Conservation (phyloP, 2,329 filamentous ascomycete genomes). For the Sphaerulina musiva region DNA sequence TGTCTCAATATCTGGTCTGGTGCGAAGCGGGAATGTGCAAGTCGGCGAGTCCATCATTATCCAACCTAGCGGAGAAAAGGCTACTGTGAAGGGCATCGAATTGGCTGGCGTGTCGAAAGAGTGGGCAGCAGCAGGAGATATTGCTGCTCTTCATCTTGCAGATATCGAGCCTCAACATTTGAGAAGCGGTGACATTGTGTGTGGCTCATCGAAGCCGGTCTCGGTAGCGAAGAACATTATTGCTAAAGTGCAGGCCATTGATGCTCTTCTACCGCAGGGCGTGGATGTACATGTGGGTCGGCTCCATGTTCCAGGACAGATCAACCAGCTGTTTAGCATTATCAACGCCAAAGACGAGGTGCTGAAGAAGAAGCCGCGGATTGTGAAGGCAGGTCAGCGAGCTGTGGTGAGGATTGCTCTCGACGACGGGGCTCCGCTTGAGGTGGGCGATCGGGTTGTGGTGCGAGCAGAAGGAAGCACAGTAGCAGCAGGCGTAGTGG, state of each 20-base stretch:
- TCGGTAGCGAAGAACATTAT: conserved; percentile 66
- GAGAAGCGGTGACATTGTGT: conserved; percentile 74
- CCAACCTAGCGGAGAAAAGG: conserved; percentile 74
- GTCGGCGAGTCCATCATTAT: conserved; percentile 72
- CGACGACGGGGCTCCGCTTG: conserved; percentile 71
- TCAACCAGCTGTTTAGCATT: conserved; percentile 63
- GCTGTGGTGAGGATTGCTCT: conserved; percentile 57
- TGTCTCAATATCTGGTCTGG: conserved; percentile 75
- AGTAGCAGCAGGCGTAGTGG: conserved; percentile 78
- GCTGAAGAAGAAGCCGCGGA: conserved; percentile 74
- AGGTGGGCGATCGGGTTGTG: conserved; percentile 72
- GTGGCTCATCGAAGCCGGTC: conserved; percentile 56
- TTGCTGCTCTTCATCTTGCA: conserved; percentile 72
- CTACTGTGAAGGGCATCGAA: conserved; percentile 74
- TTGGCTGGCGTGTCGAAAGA: conserved; percentile 66
- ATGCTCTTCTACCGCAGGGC: conserved; percentile 79
- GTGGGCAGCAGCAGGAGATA: conserved; percentile 91
- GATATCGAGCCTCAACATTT: conserved; percentile 77
- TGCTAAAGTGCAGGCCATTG: conserved; percentile 80
- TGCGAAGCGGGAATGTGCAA: conserved; percentile 79
- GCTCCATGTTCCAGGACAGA: conserved; percentile 68
- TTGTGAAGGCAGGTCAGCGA: conserved; percentile 72
- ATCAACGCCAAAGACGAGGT: conserved; percentile 69
- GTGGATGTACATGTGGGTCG: conserved; percentile 85
- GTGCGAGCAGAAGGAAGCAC: conserved; percentile 75